phyloP scores from a whole-genome alignment of 805 yeast species.

The Candida maesae region DNA sequence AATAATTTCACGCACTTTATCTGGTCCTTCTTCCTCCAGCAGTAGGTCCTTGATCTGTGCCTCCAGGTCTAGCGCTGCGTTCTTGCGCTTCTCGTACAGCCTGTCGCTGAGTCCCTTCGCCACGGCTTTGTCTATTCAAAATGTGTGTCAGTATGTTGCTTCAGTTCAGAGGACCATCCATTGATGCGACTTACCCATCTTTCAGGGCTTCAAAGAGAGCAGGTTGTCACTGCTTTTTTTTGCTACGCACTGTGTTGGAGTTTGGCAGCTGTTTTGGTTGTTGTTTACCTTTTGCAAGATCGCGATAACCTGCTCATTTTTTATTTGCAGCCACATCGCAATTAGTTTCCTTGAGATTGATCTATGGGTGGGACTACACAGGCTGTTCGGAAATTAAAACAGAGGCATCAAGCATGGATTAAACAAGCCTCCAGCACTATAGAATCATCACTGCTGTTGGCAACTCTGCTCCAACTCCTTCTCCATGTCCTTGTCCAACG shows the following conservation, averaged over 20 bases:
- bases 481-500: constrained; percentile 39
- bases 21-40: constrained; percentile 55
- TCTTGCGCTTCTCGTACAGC: constrained; percentile 71
- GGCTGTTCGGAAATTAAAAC: no score
- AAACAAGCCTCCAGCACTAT: background rate
- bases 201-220: no score
- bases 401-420: no score
- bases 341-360: no score
- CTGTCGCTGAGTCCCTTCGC: constrained; percentile 69
- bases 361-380: no score
- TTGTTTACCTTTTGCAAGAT: no score
- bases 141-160: background rate
- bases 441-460: constrained; percentile 21
- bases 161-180: no score
- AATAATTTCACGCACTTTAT: constrained; percentile 56
- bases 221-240: no score
- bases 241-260: no score
- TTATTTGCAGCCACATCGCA: no score
- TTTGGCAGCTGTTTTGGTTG: background rate
- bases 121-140: constrained; percentile 50
- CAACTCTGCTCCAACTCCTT: constrained; percentile 60
- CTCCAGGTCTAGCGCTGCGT: constrained; percentile 77
- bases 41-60: constrained; percentile 68
- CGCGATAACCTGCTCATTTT: no score
- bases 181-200: background rate